Percentiles rank a stretch among this genome's conserved stretches.
Conservation (phyloP, 345 rosid species). For the Populus euphratica region DNA sequence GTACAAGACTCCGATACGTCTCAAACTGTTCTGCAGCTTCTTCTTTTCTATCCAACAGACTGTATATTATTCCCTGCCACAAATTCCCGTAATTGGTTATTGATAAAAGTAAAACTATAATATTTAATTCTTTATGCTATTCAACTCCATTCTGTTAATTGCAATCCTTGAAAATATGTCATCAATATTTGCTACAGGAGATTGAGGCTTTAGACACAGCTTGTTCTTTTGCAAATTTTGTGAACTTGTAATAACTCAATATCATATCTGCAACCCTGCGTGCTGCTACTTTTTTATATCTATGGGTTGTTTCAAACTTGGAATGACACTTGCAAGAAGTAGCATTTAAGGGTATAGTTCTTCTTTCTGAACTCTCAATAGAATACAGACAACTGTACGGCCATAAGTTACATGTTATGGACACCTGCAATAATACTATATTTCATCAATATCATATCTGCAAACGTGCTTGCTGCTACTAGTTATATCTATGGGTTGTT, state of each 20-base stretch:
- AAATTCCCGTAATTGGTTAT: background rate
- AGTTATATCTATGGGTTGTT: background rate
- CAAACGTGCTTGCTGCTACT: background rate
- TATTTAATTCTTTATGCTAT: background rate
- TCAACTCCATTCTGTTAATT: background rate
- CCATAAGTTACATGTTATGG: background rate
- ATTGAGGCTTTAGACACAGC: background rate
- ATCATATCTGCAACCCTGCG: background rate
- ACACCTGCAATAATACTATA: background rate
- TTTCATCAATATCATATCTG: background rate
- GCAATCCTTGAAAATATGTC: background rate
- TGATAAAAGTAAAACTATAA: background rate
- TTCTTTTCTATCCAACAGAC: slow-evolving; percentile 63
- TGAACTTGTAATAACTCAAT: background rate
- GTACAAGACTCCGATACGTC: slow-evolving; percentile 67
- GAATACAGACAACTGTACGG: background rate
- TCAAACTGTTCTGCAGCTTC: slow-evolving; percentile 83
- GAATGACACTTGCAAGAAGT: background rate
- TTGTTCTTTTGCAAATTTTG: background rate
- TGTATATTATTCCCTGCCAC: slow-evolving; percentile 76
- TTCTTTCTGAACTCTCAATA: background rate
- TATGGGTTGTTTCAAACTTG: background rate
- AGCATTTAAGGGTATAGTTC: background rate
- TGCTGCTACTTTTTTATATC: background rate
- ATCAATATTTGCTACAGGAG: background rate